Base-by-base conservation (phyloP, 1,284 basidiomycete genomes). In the Ceratobasidium sp. region DNA sequence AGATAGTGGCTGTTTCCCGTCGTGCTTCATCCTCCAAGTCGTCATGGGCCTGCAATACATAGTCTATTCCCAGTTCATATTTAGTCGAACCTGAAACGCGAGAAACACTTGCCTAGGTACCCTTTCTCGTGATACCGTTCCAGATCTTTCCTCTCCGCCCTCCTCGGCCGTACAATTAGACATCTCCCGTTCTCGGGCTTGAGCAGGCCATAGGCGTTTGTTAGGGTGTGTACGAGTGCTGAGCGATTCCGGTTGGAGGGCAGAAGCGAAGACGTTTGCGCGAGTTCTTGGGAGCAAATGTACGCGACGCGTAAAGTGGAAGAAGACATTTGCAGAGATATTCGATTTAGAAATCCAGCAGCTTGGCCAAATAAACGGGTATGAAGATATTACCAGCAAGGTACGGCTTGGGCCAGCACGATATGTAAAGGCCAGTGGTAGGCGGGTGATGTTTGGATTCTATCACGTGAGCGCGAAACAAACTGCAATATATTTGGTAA, bases 201-300 rank as follows among this genome's bases (percentile, higher is more conserved):
- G 48, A 92, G 82, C 0, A 94, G 82, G 0, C 86, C 88, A 51
- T 91, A 85, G 0, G 88, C 82, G 37, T 84, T 84, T 68, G 90
- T 83, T 13, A 97, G 85, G 0, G 88, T 87, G 79, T 98, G 94
- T 1, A 96, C 93, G 5, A 94, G 80, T 0, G 88, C 80, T 0
- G 95, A 95, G n/a, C 96, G 87, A 16, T 90, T 90, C 66, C 81
- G 84, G 80, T 98, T 97, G 0, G 93, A 93, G 0, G 95, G 96
- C 0, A 97, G 86, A 3, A 88, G 83, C 24, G 91, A 92, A 1
- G 89, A 92, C 74, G 85, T 83, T 89, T 88, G 77, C 34, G 62
- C 62, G 5, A 65, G 62, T 19, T 61, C 51, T 29, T 65, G 64
- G 9, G 59, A 74, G 58, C 64, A 61, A 39, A 68, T 48, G n/a